Base-by-base conservation (phyloP, 257 asterid species). In the Solanum paucissectum region DNA sequence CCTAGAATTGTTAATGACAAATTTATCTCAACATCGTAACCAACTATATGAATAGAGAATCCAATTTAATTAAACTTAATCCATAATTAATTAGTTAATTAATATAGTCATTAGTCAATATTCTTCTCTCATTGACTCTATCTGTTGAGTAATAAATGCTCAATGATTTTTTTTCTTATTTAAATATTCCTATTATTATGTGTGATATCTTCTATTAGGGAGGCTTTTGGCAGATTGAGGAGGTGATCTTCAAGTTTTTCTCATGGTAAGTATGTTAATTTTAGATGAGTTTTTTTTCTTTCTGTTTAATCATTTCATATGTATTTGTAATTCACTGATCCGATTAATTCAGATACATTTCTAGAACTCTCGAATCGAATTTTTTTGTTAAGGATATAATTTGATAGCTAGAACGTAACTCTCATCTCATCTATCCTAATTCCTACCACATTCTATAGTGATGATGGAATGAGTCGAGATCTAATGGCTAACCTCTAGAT, bases 341-440 rank as follows among this genome's bases (percentile, higher is more conserved):
- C 21, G 12, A 71, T 71, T 71, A 71, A 3, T 66, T 66, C 3
- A 14, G 1, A 27, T 14, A 11, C 0, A 32, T 27, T 1, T 68
- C 0, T 16, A 32, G 2, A 29, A 1, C 0, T 9, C 10, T 68
- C 1, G 5, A 68, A 13, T 12, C 1, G 0, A 25, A 5, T 0
- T 3, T 66, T 66, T 27, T 25, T 66, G 20, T 66, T 66, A 1
- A 66, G 9, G 4, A 66, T 66, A 25, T 52, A 52, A 52, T 66
- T 66, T 12, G 4, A 66, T 25, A n/a, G 11, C 68, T 27, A 68
- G 9, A 68, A 10, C n/a, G n/a, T n/a, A n/a, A n/a, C 44, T 40
- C 44, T 40, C 44, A 9, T 29, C 40, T 69, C n/a, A 32, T 32
- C 1, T 32, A 14, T 69, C 34, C 4, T 55, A 55, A 55, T 55